Conservation (phyloP, 2,329 filamentous ascomycete species). For the Colletotrichum karsti region DNA sequence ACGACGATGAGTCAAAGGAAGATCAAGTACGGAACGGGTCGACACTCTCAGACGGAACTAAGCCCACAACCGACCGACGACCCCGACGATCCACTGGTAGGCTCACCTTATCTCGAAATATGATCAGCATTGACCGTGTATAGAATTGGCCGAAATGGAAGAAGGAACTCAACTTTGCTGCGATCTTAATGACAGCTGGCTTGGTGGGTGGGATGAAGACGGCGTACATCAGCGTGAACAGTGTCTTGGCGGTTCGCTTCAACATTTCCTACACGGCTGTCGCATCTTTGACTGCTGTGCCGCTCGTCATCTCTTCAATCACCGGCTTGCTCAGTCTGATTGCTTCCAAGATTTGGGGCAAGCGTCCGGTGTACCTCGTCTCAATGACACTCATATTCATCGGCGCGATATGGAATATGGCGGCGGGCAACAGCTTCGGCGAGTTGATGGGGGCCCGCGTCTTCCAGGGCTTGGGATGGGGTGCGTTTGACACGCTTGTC, state of each 20-base stretch:
- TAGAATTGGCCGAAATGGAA: constrained; percentile 66
- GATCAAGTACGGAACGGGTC: constrained; percentile 58
- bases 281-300: constrained; percentile 60
- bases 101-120: constrained; percentile 23
- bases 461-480: constrained; percentile 67
- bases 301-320: constrained; percentile 58
- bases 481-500: constrained; percentile 63
- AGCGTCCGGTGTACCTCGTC: constrained; percentile 60
- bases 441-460: constrained; percentile 61
- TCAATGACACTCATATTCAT: constrained; percentile 55
- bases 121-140: neutral
- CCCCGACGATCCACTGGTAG: constrained; percentile 61
- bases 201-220: constrained; percentile 63
- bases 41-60: constrained; percentile 52
- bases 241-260: constrained; percentile 51
- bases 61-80: constrained; percentile 65
- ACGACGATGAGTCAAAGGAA: constrained; percentile 39
- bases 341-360: constrained; percentile 57
- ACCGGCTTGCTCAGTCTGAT: constrained; percentile 52
- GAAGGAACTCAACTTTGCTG: constrained; percentile 58
- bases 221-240: constrained; percentile 57
- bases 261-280: constrained; percentile 55
- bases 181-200: constrained; percentile 55
- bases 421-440: constrained; percentile 47
- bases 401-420: constrained; percentile 60